Evolutionary conservation across 192 early-diverging fungal genomes (phyloP).

Genomic region (Podila horticola): DNA sequence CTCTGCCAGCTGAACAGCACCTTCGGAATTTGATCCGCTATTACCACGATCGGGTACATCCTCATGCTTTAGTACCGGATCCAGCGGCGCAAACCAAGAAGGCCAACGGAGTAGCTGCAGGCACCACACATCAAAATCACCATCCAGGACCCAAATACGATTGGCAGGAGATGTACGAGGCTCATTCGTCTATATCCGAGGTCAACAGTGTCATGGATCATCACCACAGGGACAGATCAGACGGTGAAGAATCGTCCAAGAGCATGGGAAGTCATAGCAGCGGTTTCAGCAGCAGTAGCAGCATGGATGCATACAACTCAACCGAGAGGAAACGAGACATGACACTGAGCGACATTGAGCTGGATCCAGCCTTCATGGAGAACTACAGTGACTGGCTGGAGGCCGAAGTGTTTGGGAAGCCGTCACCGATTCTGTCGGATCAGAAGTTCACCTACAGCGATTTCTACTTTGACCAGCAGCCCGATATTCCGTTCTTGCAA

Average conservation of each 20-base stretch:
- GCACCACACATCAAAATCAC: constrained; percentile 22
- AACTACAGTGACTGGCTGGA: constrained; percentile 78
- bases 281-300: constrained; percentile 11
- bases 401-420: constrained; percentile 60
- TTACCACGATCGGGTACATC: constrained; percentile 67
- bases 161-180: constrained; percentile 53
- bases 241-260: constrained; percentile 40
- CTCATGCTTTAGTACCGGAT: constrained; percentile 43
- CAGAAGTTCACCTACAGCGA: constrained; percentile 48
- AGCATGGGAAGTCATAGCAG: constrained; percentile 28
- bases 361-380: constrained; percentile 69
- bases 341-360: constrained; percentile 53
- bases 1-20: constrained; percentile 73
- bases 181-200: constrained; percentile 41
- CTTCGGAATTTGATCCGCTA: constrained; percentile 68
- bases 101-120: background rate
- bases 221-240: constrained; percentile 12
- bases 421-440: constrained; percentile 5
- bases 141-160: constrained; percentile 44
- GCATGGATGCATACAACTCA: background rate
- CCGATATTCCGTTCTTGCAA: constrained; percentile 11
- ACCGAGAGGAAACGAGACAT: constrained; percentile 29
- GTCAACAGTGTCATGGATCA: constrained; percentile 13
- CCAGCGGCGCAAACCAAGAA: constrained; percentile 8
- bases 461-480: constrained; percentile 50